Conservation (phyloP, 768 basidiomycete genomes). For the Saitozyma podzolica region DNA sequence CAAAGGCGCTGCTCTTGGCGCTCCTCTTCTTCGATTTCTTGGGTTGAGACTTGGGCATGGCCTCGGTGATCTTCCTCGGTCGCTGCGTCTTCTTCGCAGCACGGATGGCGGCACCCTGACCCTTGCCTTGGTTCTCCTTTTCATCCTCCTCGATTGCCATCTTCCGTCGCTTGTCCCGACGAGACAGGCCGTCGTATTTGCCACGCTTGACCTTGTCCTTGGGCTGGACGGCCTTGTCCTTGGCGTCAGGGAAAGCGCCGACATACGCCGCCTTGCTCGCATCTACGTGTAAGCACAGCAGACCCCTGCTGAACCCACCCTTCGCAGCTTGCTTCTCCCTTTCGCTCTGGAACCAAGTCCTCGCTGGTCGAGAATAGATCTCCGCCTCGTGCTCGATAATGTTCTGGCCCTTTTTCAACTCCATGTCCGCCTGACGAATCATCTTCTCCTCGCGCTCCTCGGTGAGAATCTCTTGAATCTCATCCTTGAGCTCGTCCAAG, state of each 20-base stretch:
- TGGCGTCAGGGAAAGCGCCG: slow-evolving; percentile 57
- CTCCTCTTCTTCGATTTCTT: slow-evolving; percentile 19
- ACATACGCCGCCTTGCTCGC: slow-evolving; percentile 76
- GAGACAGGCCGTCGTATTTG: slow-evolving; percentile 68
- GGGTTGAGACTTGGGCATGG: slow-evolving; percentile 42
- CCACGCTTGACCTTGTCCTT: slow-evolving; percentile 45
- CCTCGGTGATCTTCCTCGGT: slow-evolving; percentile 72
- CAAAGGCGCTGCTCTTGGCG: slow-evolving; percentile 34
- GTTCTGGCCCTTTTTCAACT: slow-evolving; percentile 89
- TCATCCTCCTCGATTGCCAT: slow-evolving; percentile 75
- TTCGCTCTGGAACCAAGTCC: slow-evolving; percentile 96
- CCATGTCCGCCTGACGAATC: slow-evolving; percentile 92
- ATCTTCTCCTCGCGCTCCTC: slow-evolving; percentile 94
- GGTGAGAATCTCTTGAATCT: slow-evolving; percentile 73
- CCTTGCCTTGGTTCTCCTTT: slow-evolving; percentile 60
- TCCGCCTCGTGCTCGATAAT: slow-evolving; percentile 89
- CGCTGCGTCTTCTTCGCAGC: slow-evolving; percentile 77
- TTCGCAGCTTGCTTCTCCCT: slow-evolving; percentile 78
- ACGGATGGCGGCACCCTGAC: slow-evolving; percentile 73
- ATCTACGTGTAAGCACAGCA: slow-evolving; percentile 55
- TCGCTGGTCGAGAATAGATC: slow-evolving; percentile 86
- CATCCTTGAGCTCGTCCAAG: slow-evolving; percentile 69
- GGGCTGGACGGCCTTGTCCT: slow-evolving; percentile 49
- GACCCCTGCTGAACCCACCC: slow-evolving; percentile 58
- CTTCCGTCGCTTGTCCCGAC: slow-evolving; percentile 82